Evolutionary conservation across 2,329 filamentous ascomycete species (phyloP).

Genomic region (Amylocarpus encephaloides): DNA sequence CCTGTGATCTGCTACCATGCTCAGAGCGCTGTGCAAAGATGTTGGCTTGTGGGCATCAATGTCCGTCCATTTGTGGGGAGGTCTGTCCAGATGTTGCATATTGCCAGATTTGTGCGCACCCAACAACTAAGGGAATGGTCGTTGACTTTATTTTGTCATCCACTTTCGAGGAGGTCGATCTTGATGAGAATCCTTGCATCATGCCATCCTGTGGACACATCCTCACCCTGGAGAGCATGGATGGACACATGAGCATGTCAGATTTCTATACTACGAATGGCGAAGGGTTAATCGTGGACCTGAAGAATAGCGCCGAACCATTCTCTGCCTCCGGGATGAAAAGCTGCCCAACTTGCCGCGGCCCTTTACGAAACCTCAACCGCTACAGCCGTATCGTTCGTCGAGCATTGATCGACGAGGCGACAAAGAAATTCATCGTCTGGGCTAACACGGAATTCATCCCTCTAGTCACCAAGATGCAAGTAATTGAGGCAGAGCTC

Average conservation of each 20-base stretch:
- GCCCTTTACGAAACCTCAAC: conserved; percentile 48
- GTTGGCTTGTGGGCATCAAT: conserved; percentile 56
- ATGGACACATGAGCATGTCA: conserved; percentile 51
- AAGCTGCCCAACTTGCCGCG: conserved; percentile 54
- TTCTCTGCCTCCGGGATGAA: conserved; percentile 46
- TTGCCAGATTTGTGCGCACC: conserved; percentile 50
- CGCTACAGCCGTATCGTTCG: conserved; percentile 58
- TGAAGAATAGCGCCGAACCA: conserved; percentile 36
- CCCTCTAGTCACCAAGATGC: conserved; percentile 21
- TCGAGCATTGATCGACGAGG: conserved; percentile 53
- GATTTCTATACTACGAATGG: conserved; percentile 41
- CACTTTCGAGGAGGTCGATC: conserved; percentile 50
- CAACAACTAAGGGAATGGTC: conserved; percentile 37
- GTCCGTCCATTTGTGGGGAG: conserved; percentile 61
- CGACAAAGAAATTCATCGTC: conserved; percentile 57
- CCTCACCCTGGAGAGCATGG: conserved; percentile 52
- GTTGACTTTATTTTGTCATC: conserved; percentile 53
- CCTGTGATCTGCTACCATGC: conserved; percentile 63
- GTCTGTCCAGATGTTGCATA: conserved; percentile 44
- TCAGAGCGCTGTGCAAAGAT: conserved; percentile 47
- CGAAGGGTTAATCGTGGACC: conserved; percentile 30
- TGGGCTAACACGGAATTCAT: conserved; percentile 38
- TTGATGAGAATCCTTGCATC: conserved; percentile 55
- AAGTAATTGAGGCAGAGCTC: conserved; percentile 20
- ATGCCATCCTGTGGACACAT: conserved; percentile 60